Percentiles rank a stretch among this genome's conserved stretches.
phyloP scores from a whole-genome alignment of 2,329 filamentous ascomycete species.

The Cordyceps militaris region DNA sequence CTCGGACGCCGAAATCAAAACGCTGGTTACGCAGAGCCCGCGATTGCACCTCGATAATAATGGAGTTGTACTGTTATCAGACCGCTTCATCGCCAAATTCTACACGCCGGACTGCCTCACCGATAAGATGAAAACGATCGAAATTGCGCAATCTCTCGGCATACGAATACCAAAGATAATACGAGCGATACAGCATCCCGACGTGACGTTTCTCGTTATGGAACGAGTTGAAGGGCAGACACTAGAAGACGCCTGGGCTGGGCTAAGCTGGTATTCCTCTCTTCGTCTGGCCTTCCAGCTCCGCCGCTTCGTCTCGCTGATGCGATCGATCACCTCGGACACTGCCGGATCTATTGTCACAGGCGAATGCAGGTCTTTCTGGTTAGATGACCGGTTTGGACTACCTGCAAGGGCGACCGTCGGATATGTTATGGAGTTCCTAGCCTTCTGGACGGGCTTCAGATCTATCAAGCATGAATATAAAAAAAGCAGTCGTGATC shows the following conservation, averaged over 20 bases:
- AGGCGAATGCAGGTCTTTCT: neutral
- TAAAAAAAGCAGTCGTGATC: neutral
- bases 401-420: neutral
- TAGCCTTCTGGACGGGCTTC: neutral
- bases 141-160: neutral
- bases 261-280: neutral
- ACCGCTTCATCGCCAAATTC: neutral
- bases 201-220: neutral
- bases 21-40: neutral
- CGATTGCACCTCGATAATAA: neutral
- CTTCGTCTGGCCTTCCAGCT: neutral
- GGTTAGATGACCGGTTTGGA: neutral
- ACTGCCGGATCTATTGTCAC: neutral
- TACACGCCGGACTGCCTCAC: neutral
- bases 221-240: neutral
- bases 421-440: neutral
- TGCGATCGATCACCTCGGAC: neutral
- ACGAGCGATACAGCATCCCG: neutral
- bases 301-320: neutral
- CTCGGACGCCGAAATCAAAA: neutral
- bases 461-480: neutral
- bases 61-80: neutral
- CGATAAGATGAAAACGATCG: neutral
- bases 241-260: neutral
- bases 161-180: neutral